phyloP scores from a whole-genome alignment of 208 protist species.

The Lotmaria passim region DNA sequence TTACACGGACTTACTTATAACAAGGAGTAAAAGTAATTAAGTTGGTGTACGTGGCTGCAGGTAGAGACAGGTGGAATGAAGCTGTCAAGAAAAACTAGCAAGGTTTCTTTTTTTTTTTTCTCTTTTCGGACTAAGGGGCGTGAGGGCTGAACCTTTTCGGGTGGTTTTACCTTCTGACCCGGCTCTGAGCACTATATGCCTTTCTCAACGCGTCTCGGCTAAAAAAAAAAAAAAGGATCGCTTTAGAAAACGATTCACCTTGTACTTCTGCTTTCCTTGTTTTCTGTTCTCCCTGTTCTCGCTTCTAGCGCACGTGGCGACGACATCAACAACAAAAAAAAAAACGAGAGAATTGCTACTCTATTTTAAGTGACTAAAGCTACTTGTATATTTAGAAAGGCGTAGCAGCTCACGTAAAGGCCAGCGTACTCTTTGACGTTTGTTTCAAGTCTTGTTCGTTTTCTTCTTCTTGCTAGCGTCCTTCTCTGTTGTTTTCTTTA shows the following conservation, averaged over 20 bases:
- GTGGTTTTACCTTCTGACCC: too few relatives aligned
- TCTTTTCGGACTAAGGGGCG: too few relatives aligned
- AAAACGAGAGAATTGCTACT: too few relatives aligned
- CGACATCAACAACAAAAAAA: conserved; percentile 9
- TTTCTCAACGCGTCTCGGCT: neutral
- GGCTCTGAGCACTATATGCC: too few relatives aligned
- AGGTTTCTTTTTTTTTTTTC: too few relatives aligned
- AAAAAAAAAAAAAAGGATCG: neutral
- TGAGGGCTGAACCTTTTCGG: too few relatives aligned
- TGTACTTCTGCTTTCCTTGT: conserved; percentile 1
- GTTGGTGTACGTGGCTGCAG: neutral
- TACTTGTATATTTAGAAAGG: conserved; percentile 1
- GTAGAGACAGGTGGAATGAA: neutral
- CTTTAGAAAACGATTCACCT: too few relatives aligned
- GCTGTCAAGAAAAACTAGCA: neutral
- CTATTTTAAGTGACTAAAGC: conserved; percentile 7
- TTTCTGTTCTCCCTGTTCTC: neutral
- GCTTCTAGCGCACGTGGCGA: neutral
- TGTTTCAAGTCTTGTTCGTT: conserved; percentile 1
- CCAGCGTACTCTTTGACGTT: neutral
- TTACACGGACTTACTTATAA: conserved; percentile 12
- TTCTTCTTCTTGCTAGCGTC: conserved; percentile 20
- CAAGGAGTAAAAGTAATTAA: neutral
- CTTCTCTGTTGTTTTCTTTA: too few relatives aligned
- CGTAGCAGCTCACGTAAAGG: neutral